Evolutionary conservation across 768 basidiomycete genomes (phyloP).

Genomic region (Suillus subaureus): DNA sequence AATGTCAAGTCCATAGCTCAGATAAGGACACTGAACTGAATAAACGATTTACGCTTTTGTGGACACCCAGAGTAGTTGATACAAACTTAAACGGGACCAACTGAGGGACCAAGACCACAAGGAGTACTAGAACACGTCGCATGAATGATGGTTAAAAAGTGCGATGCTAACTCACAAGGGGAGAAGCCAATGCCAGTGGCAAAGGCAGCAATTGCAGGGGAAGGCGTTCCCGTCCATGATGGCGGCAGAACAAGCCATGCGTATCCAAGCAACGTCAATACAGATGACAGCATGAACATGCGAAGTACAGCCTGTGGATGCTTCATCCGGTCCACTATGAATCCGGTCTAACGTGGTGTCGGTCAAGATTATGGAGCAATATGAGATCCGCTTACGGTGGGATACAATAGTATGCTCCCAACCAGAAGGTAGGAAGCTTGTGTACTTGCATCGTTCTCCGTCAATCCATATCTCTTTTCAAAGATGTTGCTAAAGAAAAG

Average conservation of each 20-base stretch:
- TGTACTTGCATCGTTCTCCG: slow-evolving; percentile 60
- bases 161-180: slow-evolving; percentile 45
- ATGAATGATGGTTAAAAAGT: background rate
- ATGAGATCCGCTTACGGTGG: slow-evolving; percentile 48
- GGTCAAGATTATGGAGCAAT: slow-evolving; percentile 3
- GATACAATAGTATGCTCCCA: slow-evolving; percentile 71
- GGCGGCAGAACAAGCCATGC: slow-evolving; percentile 69
- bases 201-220: slow-evolving; percentile 64
- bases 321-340: slow-evolving; percentile 61
- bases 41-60: slow-evolving; percentile 64
- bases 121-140: slow-evolving; percentile 50
- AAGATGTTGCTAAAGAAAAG: slow-evolving; percentile 61
- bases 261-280: slow-evolving; percentile 62
- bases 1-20: slow-evolving; percentile 3
- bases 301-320: slow-evolving; percentile 58
- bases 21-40: background rate
- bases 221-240: slow-evolving; percentile 53
- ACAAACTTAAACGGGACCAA: slow-evolving; percentile 74
- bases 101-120: slow-evolving; percentile 74
- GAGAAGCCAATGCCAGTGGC: slow-evolving; percentile 74
- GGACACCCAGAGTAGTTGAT: slow-evolving; percentile 75
- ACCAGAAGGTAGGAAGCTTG: slow-evolving; percentile 73
- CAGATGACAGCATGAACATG: slow-evolving; percentile 59
- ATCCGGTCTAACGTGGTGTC: slow-evolving; percentile 53
- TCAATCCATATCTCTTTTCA: slow-evolving; percentile 62